phyloP scores from a whole-genome alignment of 208 protist species.

The Wallacemonas sp. region DNA sequence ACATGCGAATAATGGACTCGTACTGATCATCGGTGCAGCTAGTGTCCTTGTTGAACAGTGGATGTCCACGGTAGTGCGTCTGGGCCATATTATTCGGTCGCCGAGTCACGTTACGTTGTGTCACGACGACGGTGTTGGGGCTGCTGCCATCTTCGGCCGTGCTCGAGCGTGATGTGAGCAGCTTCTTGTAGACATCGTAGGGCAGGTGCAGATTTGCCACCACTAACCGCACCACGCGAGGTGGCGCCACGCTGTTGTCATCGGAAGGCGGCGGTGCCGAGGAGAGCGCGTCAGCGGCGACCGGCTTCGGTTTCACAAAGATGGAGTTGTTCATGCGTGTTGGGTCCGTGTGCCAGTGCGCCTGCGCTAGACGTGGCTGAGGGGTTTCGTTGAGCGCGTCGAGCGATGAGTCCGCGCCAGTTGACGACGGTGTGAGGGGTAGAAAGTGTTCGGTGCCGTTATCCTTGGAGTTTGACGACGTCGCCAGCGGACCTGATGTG shows the following conservation, averaged over 20 bases:
- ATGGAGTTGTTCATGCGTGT: neutral
- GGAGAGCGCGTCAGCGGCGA: neutral
- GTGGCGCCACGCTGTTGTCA: neutral
- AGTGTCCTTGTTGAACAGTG: slow-evolving; percentile 59
- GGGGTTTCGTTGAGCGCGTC: neutral
- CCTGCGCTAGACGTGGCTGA: neutral
- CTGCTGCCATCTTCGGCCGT: slow-evolving; percentile 21
- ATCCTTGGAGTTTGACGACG: too few relatives aligned
- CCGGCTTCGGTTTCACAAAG: neutral
- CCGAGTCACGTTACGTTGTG: slow-evolving; percentile 7
- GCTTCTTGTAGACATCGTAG: slow-evolving; percentile 24
- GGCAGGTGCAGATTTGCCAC: slow-evolving; percentile 71
- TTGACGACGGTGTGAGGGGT: slow-evolving; percentile 5
- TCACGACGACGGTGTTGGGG: neutral
- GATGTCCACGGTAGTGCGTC: slow-evolving; percentile 42
- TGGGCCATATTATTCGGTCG: slow-evolving; percentile 11
- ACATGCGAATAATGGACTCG: slow-evolving; percentile 47
- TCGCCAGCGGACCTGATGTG: too few relatives aligned
- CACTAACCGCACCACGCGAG: slow-evolving; percentile 39
- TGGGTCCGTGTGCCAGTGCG: neutral
- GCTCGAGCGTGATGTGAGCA: slow-evolving; percentile 6
- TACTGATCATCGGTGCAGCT: slow-evolving; percentile 75
- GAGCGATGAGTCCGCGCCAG: neutral
- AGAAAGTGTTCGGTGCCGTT: neutral
- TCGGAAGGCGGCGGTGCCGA: neutral